A percentile compares a stretch with the other conserved stretches of the same genome.
phyloP scores from a whole-genome alignment of 352 stramenopile genomes.

The Thraustotheca clavata region DNA sequence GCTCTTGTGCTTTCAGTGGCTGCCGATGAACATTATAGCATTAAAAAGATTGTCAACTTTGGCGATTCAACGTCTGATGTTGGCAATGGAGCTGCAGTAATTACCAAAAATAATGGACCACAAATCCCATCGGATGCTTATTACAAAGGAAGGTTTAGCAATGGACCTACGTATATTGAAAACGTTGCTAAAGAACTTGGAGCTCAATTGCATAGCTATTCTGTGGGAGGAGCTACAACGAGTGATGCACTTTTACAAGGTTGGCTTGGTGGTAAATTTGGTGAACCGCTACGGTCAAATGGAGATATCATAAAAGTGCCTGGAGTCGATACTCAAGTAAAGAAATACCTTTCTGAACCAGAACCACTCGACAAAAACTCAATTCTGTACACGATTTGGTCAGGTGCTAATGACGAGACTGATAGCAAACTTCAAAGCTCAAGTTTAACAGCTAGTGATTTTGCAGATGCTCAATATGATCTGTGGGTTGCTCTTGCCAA shows the following conservation, averaged over 20 bases:
- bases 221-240: not conserved
- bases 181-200: not conserved
- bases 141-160: not conserved
- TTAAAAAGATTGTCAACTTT: constrained; percentile 9
- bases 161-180: constrained; percentile 8
- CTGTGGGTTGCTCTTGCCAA: not conserved
- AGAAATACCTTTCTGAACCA: not conserved
- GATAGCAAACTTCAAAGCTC: not conserved
- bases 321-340: not conserved
- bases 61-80: not conserved
- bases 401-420: not conserved
- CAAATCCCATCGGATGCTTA: not conserved
- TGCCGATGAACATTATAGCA: too few relatives aligned
- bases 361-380: not conserved
- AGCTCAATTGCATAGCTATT: not conserved
- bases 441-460: not conserved
- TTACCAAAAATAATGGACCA: constrained; percentile 1
- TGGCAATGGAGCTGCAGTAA: not conserved
- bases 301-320: not conserved
- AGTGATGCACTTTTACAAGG: not conserved
- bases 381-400: not conserved
- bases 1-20: too few relatives aligned
- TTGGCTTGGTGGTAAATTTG: not conserved
- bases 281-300: too few relatives aligned
- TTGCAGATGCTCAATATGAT: not conserved